Base-by-base conservation (phyloP, 495 filamentous ascomycete genomes). In the Achaetomiella virescens region DNA sequence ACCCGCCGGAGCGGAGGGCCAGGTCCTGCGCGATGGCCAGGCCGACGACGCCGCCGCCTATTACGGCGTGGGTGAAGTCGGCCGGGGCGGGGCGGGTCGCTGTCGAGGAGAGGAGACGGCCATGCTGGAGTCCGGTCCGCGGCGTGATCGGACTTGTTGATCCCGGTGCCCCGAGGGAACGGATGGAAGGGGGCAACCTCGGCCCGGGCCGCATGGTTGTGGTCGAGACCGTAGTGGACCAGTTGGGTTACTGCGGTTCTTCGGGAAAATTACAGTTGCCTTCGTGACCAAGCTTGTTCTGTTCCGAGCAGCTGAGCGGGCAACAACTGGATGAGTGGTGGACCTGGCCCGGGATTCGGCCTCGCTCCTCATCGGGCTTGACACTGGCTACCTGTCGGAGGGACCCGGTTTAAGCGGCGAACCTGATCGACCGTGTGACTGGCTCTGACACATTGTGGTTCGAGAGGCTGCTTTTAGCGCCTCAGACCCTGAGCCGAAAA, bases 41-140 rank as follows among this genome's bases (percentile, higher is more conserved):
- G 4, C 93, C 93, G 22, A 98, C 88, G 1, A 89, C 93, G 18
- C 93, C 93, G 54, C 79, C 93, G 58, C 95, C 93, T 50, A 98
- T 88, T 3, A 95, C 81, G 36, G 85, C 88, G 78, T 95, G 90
- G 20, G 87, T 90, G 71, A 91, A 93, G 68, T 95, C 90, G 31
- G 86, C 81, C 17, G 63, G 62, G 37, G 45, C 3, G 18, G 44
- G 20, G 20, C 25, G 59, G 14, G 61, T 21, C 11, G 72, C 35
- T n/a, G 69, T 68, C 22, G 55, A 48, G 18, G 66, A 71, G 33
- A 73, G 73, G 20, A 40, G 36, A 1, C 66, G 14, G 49, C n/a
- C 17, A 21, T n/a, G n/a, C n/a, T n/a, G n/a, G n/a, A n/a, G n/a
- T n/a, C n/a, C n/a, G n/a, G n/a, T n/a, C n/a, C n/a, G 17, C 37